Evolutionary conservation across 306 rosid species (phyloP).

Genomic region (Cicer pinnatifidum): DNA sequence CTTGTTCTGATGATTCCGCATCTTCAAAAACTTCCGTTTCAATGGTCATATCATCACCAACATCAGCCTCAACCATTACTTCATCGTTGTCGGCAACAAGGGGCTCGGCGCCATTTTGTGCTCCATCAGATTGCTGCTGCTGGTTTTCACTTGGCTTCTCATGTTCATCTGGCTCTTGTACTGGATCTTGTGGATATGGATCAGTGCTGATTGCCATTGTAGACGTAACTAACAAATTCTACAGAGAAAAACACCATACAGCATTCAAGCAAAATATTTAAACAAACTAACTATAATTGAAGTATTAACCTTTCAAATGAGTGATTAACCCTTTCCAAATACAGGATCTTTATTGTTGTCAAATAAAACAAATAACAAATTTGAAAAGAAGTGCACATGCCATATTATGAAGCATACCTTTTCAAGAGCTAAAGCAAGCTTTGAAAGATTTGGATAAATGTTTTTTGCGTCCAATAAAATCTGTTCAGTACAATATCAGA

Average conservation of each 20-base stretch:
- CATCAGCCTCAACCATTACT: slow-evolving; percentile 77
- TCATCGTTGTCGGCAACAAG: slow-evolving; percentile 62
- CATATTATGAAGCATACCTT: slow-evolving; percentile 64
- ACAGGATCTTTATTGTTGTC: slow-evolving; percentile 9
- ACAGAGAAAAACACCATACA: slow-evolving; percentile 43
- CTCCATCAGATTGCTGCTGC: slow-evolving; percentile 48
- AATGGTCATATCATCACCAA: slow-evolving; percentile 67
- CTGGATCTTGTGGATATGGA: slow-evolving; percentile 52
- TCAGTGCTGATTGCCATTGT: slow-evolving; percentile 62
- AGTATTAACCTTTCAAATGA: slow-evolving; percentile 20
- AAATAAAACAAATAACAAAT: slow-evolving; percentile 14
- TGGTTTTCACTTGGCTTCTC: slow-evolving; percentile 60
- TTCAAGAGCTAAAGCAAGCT: slow-evolving; percentile 93
- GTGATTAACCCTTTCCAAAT: slow-evolving; percentile 14
- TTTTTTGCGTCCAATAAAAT: slow-evolving; percentile 76
- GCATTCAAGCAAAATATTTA: slow-evolving; percentile 27
- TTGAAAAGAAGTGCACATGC: slow-evolving; percentile 24
- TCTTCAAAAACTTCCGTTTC: slow-evolving; percentile 72
- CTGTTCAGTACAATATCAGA: slow-evolving; percentile 53
- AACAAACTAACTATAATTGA: slow-evolving; percentile 13
- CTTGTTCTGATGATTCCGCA: slow-evolving; percentile 64
- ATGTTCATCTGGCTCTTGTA: slow-evolving; percentile 51
- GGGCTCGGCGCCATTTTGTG: slow-evolving; percentile 69
- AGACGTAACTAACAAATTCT: slow-evolving; percentile 91
- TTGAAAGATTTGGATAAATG: slow-evolving; percentile 83